Percentiles rank a stretch among this genome's conserved stretches.
phyloP scores from a whole-genome alignment of 345 rosid genomes.

The Dovyalis caffra region DNA sequence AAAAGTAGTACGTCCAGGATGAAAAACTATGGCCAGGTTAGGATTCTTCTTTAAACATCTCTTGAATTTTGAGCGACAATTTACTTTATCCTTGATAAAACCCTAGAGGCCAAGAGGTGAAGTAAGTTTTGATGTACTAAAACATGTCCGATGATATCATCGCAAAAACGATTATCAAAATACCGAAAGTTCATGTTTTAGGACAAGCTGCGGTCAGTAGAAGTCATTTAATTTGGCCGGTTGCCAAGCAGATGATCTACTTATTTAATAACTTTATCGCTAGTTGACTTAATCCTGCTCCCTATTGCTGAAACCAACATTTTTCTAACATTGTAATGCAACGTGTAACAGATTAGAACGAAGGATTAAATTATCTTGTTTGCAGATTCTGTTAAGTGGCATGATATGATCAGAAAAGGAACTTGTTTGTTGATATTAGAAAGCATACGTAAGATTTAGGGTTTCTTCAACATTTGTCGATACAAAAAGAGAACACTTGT shows the following conservation, averaged over 20 bases:
- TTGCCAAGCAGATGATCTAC: no score
- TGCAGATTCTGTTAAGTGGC: neutral
- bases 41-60: no score
- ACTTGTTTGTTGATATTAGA: no score
- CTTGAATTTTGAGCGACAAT: no score
- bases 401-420: no score
- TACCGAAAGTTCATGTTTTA: neutral
- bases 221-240: neutral
- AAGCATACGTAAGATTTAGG: neutral
- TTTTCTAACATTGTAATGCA: neutral
- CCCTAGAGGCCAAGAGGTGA: no score
- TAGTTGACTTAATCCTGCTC: conserved; percentile 5
- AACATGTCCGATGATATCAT: no score
- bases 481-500: neutral
- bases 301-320: neutral
- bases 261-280: neutral
- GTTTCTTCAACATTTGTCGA: neutral
- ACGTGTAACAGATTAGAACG: conserved; percentile 3
- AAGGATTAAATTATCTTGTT: neutral
- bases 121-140: no score
- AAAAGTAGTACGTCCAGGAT: no score
- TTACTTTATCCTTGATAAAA: no score
- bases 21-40: no score
- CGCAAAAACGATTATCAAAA: neutral
- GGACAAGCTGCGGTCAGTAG: neutral